Conservation (phyloP, 2,329 filamentous ascomycete genomes). For the Rutstroemia sp. region DNA sequence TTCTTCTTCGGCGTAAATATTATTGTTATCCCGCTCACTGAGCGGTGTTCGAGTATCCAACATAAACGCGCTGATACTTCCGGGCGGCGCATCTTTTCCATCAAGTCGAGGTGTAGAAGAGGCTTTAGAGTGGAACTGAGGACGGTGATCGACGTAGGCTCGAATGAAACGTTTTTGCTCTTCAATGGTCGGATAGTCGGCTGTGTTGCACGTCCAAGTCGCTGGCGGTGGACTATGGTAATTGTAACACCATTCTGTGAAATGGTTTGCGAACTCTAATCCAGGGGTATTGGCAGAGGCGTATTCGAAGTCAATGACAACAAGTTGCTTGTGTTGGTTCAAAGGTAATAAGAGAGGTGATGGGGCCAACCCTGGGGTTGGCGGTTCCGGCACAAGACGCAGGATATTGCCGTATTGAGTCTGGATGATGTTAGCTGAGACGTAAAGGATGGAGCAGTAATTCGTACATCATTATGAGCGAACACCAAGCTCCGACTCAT, state of each 20-base stretch:
- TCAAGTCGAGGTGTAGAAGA: slow-evolving; percentile 29
- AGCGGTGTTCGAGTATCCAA: slow-evolving; percentile 62
- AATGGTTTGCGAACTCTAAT: slow-evolving; percentile 94
- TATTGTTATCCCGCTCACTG: slow-evolving; percentile 6
- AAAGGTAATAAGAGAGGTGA: slow-evolving; percentile 82
- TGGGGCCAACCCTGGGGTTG: slow-evolving; percentile 19
- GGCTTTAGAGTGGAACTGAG: slow-evolving; percentile 51
- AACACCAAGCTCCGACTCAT: slow-evolving; percentile 77
- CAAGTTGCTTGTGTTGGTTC: slow-evolving; percentile 90
- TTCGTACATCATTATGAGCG: slow-evolving; percentile 89
- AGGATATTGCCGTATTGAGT: slow-evolving; percentile 98
- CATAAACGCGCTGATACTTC: slow-evolving; percentile 51
- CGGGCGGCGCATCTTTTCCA: slow-evolving; percentile 21
- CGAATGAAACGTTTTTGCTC: slow-evolving; percentile 81
- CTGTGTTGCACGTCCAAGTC: slow-evolving; percentile 60
- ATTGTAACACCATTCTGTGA: slow-evolving; percentile 97
- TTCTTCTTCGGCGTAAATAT: slow-evolving; percentile 46
- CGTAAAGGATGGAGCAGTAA: neutral
- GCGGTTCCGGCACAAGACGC: slow-evolving; percentile 58
- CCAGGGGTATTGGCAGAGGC: slow-evolving; percentile 81
- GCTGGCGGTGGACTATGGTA: slow-evolving; percentile 66
- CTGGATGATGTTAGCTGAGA: slow-evolving; percentile 36
- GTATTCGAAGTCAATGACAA: slow-evolving; percentile 98
- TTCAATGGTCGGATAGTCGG: slow-evolving; percentile 66
- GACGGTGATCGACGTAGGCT: slow-evolving; percentile 78